Evolutionary conservation across 768 basidiomycete species (phyloP), one percentile per base, ranked within the genome.

Genomic region (Trametes cingulata): DNA sequence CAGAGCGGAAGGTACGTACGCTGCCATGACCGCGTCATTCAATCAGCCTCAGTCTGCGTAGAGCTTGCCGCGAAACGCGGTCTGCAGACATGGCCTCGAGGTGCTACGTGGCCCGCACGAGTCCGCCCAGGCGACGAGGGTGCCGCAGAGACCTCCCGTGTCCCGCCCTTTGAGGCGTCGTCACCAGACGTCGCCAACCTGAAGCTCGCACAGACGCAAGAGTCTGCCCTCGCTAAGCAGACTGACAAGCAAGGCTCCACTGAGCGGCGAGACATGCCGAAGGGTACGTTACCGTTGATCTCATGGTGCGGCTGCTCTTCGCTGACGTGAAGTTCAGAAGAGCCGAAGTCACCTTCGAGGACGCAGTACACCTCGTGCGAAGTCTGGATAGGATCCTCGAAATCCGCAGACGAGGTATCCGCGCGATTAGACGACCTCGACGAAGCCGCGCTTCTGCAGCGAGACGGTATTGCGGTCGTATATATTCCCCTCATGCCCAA

Each of bases 371-470:
- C 60, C 24, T 24, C 65, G 19, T 70, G 69, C 53, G 69, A 70
- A 42, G 67, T 70, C 7, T 70, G 69, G 69, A 70, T 70, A 17
- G 69, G 69, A 7, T 68, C 69, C 13, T 70, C 69, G 8, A 50
- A 61, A 37, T 19, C 64, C 14, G 15, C 59, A 35, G 64, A 63
- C 15, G 50, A 54, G 14, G 57, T 55, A 7, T 61, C 66, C 6
- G 63, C 67, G 8, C 65, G 69, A 20, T 59, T 70, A 15, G 69
- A 70, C 45, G 69, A 70, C 37, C 64, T 70, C 22, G 69, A 70
- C 52, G 69, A 70, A 39, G 69, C 62, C 6, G 67, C 69, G 13
- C 64, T 70, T 3, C 56, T 70, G 25, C 51, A 29, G 29, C 65
- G 67, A 1, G 69, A 70, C 45, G 69, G 69, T 14, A 67, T 70